phyloP scores from a whole-genome alignment of 148 eudicot genomes.

The Linanthus parryae region DNA sequence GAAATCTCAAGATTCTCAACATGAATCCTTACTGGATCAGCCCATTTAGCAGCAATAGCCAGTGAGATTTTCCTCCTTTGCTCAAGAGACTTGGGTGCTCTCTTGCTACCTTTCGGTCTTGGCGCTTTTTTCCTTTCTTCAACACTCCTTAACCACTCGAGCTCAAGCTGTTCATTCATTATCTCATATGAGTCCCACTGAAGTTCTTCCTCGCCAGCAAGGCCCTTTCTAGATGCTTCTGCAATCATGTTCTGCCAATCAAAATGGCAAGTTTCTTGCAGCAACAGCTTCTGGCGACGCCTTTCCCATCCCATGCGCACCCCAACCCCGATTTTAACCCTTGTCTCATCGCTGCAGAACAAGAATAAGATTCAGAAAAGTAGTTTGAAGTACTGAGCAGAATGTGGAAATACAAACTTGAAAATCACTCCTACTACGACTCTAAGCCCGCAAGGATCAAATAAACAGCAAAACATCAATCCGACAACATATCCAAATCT shows the following conservation, averaged over 20 bases:
- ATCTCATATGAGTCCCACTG: slow-evolving; percentile 82
- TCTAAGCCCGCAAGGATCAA: too few species aligned
- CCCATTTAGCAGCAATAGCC: slow-evolving; percentile 93
- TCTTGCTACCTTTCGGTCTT: slow-evolving; percentile 43
- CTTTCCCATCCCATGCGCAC: slow-evolving; percentile 77
- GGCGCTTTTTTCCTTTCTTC: slow-evolving; percentile 42
- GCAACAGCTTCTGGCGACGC: slow-evolving; percentile 50
- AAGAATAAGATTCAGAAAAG: background rate
- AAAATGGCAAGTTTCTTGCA: slow-evolving; percentile 65
- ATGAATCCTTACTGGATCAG: slow-evolving; percentile 76
- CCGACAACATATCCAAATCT: too few species aligned
- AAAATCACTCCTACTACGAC: too few species aligned
- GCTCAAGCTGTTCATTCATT: slow-evolving; percentile 48
- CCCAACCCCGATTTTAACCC: slow-evolving; percentile 58
- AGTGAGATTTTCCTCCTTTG: slow-evolving; percentile 82
- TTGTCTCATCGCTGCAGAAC: slow-evolving; percentile 67
- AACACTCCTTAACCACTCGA: slow-evolving; percentile 65
- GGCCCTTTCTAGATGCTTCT: slow-evolving; percentile 63
- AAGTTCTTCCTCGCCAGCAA: slow-evolving; percentile 58
- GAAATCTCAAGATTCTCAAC: too few species aligned
- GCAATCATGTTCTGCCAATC: slow-evolving; percentile 85
- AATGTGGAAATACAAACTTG: too few species aligned
- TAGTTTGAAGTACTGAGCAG: background rate
- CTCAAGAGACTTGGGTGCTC: slow-evolving; percentile 84
- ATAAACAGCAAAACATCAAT: too few species aligned